Base-by-base conservation (phyloP, 176 grass and related monocot species). In the Paspalum notatum region DNA sequence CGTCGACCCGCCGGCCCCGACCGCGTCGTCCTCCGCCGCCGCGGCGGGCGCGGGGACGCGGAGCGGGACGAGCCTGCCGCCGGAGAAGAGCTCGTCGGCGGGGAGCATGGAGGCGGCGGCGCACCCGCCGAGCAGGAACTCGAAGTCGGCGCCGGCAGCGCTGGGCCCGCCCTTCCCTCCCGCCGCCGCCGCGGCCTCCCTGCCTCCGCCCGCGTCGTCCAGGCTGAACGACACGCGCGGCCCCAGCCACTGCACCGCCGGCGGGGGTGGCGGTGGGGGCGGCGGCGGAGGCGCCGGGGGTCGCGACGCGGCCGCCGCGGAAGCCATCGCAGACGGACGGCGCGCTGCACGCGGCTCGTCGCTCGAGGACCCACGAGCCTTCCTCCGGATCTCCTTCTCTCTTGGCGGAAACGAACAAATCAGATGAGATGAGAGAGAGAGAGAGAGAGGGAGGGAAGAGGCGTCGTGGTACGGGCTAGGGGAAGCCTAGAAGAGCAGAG, bases 1-100 rank as follows among this genome's bases (percentile, higher is more conserved):
- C 50, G 15, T 17, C 50, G 6, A 21, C 12, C 1, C 22, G 7
- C 1, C 24, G 4, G 1, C 48, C 7, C 37, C 44, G 21, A 49
- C 4, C 43, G 17, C 51, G 7, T n/a, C 25, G 18, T 24, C 11
- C 8, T 12, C 49, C 4, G 49, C 25, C 8, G 1, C 5, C 1
- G 52, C 6, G 13, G 57, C 37, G 42, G 82, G 25, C 39, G 75
- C n/a, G 15, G 79, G 80, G 63, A 74, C 18, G 59, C 84, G 90
- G 62, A 98, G 90, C 12, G 95, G 90, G 0, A 99, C 92, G 4
- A 99, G 88, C 81, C 86, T 99, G 1, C 96, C 96, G 0, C 90
- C 89, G 25, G 96, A 99, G 86, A 99, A 95, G 49, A 99, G 90
- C 82, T 99, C 90, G 43, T 99, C 96, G 38, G 96, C 96, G 0